Evolutionary conservation across 345 rosid genomes (phyloP).

Genomic region (Linum lewisii): DNA sequence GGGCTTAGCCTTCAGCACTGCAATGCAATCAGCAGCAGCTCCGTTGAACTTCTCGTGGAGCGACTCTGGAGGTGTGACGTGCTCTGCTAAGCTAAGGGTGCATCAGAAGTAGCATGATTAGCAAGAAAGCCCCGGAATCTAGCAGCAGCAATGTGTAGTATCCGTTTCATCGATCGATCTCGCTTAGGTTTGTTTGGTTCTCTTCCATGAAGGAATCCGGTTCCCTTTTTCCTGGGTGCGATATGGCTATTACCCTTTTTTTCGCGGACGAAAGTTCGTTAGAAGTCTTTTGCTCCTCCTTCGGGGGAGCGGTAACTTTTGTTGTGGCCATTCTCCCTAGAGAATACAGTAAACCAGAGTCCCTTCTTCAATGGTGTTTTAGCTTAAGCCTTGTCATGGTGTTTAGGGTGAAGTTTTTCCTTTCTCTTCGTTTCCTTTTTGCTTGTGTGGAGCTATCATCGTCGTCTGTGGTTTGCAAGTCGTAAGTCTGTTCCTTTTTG

Average conservation of each 20-base stretch:
- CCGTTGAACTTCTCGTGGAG: constrained; percentile 36
- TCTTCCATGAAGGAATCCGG: not conserved
- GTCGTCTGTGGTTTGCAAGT: too few species aligned
- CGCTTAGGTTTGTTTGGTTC: too few species aligned
- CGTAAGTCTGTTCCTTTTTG: not conserved
- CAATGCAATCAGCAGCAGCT: constrained; percentile 42
- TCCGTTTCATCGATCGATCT: too few species aligned
- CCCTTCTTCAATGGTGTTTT: not conserved
- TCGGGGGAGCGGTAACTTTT: not conserved
- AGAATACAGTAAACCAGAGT: not conserved
- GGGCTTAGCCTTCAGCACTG: constrained; percentile 67
- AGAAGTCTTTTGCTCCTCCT: not conserved
- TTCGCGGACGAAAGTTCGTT: not conserved
- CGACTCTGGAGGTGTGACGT: constrained; percentile 65
- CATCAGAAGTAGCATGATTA: not conserved
- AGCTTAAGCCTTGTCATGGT: not conserved
- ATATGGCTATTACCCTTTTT: not conserved
- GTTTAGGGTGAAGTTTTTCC: too few species aligned
- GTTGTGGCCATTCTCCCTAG: not conserved
- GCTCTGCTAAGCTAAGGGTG: constrained; percentile 31
- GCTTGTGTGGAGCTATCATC: too few species aligned
- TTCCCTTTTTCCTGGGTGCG: not conserved
- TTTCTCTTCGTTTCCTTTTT: too few species aligned
- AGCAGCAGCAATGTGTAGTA: too few species aligned
- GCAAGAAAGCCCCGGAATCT: too few species aligned